Percentiles rank a stretch among this genome's conserved stretches.
Evolutionary conservation across 768 basidiomycete genomes (phyloP).

Genomic region (Pisolithus albus): DNA sequence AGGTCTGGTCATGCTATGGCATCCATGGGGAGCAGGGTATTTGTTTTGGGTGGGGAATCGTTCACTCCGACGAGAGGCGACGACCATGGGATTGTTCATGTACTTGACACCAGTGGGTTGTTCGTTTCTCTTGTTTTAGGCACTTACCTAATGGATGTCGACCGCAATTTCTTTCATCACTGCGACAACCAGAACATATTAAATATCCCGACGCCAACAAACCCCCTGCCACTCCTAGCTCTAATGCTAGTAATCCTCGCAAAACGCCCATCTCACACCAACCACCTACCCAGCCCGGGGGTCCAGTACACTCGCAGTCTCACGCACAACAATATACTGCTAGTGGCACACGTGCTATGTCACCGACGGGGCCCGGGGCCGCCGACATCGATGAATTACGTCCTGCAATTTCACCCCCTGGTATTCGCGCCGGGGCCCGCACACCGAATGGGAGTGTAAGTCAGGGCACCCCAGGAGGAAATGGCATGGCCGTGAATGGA

Average conservation of each 20-base stretch:
- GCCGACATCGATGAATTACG: conserved; percentile 52
- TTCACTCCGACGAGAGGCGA: conserved; percentile 66
- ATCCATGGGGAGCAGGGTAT: conserved; percentile 78
- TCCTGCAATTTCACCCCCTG: conserved; percentile 60
- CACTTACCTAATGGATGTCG: background rate
- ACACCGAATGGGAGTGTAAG: conserved; percentile 27
- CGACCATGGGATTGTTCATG: conserved; percentile 77
- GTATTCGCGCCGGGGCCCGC: conserved; percentile 34
- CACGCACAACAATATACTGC: conserved; percentile 21
- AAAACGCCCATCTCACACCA: conserved; percentile 38
- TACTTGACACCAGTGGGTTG: conserved; percentile 88
- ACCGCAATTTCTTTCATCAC: conserved; percentile 1
- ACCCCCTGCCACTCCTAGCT: conserved; percentile 27
- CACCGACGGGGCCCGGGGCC: conserved; percentile 43
- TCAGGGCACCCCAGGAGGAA: conserved; percentile 8
- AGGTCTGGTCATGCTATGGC: conserved; percentile 99
- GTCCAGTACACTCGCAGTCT: conserved; percentile 16
- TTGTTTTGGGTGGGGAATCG: conserved; percentile 93
- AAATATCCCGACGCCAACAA: conserved; percentile 76
- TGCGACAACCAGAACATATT: conserved; percentile 62
- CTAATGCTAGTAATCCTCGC: conserved; percentile 28
- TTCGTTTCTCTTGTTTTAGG: conserved; percentile 1
- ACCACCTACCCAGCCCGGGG: conserved; percentile 20
- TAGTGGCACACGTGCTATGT: conserved; percentile 52
- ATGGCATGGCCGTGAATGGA: conserved; percentile 23